A percentile compares a stretch with the other conserved stretches of the same genome.
Evolutionary conservation across 1,284 basidiomycete genomes (phyloP).

Genomic region (Marasmius sp.): DNA sequence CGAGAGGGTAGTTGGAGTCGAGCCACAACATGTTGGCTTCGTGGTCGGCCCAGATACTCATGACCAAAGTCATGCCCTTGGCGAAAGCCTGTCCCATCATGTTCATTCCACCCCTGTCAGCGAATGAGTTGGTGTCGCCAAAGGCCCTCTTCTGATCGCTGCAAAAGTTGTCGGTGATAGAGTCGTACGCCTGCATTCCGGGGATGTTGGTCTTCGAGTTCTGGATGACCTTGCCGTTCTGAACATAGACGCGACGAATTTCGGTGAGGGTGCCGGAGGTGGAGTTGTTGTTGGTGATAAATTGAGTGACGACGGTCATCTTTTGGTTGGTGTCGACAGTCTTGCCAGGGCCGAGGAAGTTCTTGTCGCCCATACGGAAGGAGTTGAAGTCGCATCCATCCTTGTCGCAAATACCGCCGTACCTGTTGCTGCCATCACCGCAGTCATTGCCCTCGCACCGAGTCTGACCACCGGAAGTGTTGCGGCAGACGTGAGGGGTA

Average conservation of each 20-base stretch:
- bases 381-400: conserved; percentile 51
- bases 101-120: conserved; percentile 35
- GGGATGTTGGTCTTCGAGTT: conserved; percentile 40
- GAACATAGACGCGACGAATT: conserved; percentile 47
- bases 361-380: conserved; percentile 42
- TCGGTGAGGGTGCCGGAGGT: conserved; percentile 38
- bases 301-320: conserved; percentile 47
- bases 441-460: conserved; percentile 34
- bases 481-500: conserved; percentile 51
- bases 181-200: conserved; percentile 29
- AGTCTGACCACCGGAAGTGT: conserved; percentile 31
- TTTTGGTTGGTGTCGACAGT: conserved; percentile 34
- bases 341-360: conserved; percentile 39
- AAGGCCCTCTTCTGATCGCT: conserved; percentile 30
- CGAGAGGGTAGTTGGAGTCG: conserved; percentile 43
- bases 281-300: conserved; percentile 42
- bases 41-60: conserved; percentile 46
- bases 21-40: conserved; percentile 47
- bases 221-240: conserved; percentile 42
- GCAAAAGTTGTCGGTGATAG: conserved; percentile 34
- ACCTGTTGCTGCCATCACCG: conserved; percentile 27
- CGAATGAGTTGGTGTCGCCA: conserved; percentile 39
- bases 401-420: conserved; percentile 37
- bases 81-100: conserved; percentile 38
- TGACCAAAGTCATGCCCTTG: conserved; percentile 39